These are phyloP conservation scores for Lactarius deliciosus DNA, from an alignment of 768 basidiomycete genomes.

Conservation along the genomic window DNA sequence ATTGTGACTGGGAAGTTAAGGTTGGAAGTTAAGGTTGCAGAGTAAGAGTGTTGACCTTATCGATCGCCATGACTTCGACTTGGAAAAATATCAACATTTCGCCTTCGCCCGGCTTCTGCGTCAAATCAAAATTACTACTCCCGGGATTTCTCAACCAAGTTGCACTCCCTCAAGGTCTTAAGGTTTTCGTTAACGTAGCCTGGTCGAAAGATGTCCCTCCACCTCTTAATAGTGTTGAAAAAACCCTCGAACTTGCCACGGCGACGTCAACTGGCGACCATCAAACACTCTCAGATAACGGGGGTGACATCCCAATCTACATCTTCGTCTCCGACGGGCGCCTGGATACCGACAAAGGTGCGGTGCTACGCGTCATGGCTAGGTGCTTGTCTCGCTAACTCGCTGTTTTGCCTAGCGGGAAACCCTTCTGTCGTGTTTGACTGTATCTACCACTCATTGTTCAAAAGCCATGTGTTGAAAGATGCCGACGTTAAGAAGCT, in stretches of 20 bases:
- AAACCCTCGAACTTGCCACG: slow-evolving; percentile 59
- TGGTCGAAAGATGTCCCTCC: slow-evolving; percentile 69
- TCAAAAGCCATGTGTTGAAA: slow-evolving; percentile 58
- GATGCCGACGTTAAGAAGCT: slow-evolving; percentile 68
- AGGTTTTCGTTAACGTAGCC: slow-evolving; percentile 74
- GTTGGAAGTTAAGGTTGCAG: not conserved
- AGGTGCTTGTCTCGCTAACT: not conserved
- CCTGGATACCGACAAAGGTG: slow-evolving; percentile 70
- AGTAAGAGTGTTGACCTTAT: not conserved
- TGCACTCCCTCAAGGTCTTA: slow-evolving; percentile 48
- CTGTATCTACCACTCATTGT: slow-evolving; percentile 58
- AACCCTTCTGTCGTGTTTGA: slow-evolving; percentile 71
- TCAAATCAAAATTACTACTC: slow-evolving; percentile 55
- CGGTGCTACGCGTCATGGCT: not conserved
- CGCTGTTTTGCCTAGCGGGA: slow-evolving; percentile 49
- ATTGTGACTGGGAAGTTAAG: slow-evolving; percentile 1
- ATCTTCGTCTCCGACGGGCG: slow-evolving; percentile 66
- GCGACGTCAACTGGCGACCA: slow-evolving; percentile 33
- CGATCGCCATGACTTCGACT: slow-evolving; percentile 11
- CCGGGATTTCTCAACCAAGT: slow-evolving; percentile 39
- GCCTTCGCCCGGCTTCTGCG: slow-evolving; percentile 68
- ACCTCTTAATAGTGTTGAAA: slow-evolving; percentile 61
- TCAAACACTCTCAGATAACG: slow-evolving; percentile 39
- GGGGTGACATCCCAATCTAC: slow-evolving; percentile 58
- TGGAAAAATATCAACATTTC: slow-evolving; percentile 17